Evolutionary conservation across 495 filamentous ascomycete species (phyloP), one percentile per base, ranked within the genome.

Genomic region (Durotheca rogersii): DNA sequence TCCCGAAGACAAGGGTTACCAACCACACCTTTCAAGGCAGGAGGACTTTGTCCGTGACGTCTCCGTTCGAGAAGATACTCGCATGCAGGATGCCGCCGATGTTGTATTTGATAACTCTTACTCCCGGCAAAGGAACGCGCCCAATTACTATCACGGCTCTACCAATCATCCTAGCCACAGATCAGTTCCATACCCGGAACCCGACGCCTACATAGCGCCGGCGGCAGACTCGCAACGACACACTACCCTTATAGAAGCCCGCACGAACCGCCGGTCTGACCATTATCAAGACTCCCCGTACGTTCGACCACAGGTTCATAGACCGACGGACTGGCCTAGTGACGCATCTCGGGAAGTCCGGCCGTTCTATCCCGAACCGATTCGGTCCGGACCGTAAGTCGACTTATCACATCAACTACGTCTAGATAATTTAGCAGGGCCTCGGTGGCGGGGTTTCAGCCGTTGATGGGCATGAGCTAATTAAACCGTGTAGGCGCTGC

Each of bases 361-460:
- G 39, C 33, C 20, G n/a, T n/a, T 36, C 5, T 31, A 21, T 18
- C n/a, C 17, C 1, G 46, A 27, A 12, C 15, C 14, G 17, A 38
- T 36, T 37, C 35, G 38, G 14, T 47, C 45, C 32, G 56, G 42
- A 27, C 20, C 44, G 56, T 60, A 45, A 60, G 56, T 60, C 7
- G 3, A 19, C 32, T 27, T 27, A 27, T 9, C 23, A 27, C 4
- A 27, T 4, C 4, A 4, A 27, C 23, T 9, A 27, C 23, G 9
- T 27, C 4, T 27, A 4, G 9, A 27, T 4, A 27, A 4, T 4
- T 27, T 4, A 27, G 23, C 36, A 42, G 25, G 3, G 14, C 11
- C 7, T 29, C 9, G 7, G 7, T 16, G 25, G 9, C 23, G 27
- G 30, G 40, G 23, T 19, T 29, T 31, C 7, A 14, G 21, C 3